Conservation (phyloP, 805 yeast genomes). For the Candida silvicultrix region DNA sequence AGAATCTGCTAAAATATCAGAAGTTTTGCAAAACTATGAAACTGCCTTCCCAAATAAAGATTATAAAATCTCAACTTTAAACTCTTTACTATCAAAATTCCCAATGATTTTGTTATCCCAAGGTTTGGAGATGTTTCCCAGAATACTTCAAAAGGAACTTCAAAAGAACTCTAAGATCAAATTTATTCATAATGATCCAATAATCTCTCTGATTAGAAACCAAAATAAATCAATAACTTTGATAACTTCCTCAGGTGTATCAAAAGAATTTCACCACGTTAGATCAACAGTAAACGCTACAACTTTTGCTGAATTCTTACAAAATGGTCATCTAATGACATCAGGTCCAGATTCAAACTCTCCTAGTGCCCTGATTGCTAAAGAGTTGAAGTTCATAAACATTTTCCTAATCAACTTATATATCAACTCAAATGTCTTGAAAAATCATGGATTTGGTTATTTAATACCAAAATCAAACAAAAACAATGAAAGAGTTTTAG, state of each 20-base stretch:
- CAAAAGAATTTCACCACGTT: constrained; percentile 43
- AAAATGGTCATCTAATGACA: constrained; percentile 20
- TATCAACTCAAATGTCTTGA: constrained; percentile 39
- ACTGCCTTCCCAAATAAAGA: constrained; percentile 31
- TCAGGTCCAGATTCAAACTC: constrained; percentile 7
- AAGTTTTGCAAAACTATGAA: constrained; percentile 32
- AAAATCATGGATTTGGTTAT: constrained; percentile 75
- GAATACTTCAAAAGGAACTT: constrained; percentile 33
- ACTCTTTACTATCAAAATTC: constrained; percentile 36
- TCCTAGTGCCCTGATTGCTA: constrained; percentile 11
- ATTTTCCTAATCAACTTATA: constrained; percentile 69
- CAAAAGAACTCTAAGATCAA: constrained; percentile 32
- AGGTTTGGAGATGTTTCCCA: constrained; percentile 54
- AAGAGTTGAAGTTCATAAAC: constrained; percentile 22
- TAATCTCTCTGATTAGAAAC: constrained; percentile 7
- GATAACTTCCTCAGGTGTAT: not conserved
- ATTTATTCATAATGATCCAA: constrained; percentile 26
- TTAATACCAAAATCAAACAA: constrained; percentile 54
- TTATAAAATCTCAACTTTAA: constrained; percentile 28
- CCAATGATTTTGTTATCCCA: constrained; percentile 57
- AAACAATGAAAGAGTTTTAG: constrained; percentile 58
- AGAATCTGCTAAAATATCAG: constrained; percentile 14
- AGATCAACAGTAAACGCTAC: constrained; percentile 50
- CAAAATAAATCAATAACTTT: constrained; percentile 3
- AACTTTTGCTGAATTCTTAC: constrained; percentile 24